phyloP scores from a whole-genome alignment of 768 basidiomycete species.

The Hericium alpestre region DNA sequence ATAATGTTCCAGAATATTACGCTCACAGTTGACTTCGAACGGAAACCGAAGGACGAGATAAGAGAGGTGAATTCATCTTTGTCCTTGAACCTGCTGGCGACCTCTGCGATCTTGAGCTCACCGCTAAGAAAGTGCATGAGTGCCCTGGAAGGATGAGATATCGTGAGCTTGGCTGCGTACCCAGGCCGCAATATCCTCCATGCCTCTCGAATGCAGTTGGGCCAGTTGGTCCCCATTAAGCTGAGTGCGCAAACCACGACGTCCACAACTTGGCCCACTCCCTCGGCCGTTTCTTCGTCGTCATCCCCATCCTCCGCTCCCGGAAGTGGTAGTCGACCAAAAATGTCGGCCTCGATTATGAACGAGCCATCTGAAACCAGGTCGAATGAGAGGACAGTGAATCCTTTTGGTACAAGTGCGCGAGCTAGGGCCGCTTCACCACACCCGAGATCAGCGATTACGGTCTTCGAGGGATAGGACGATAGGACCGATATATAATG shows the following conservation, averaged over 20 bases:
- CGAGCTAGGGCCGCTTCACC: slow-evolving; percentile 87
- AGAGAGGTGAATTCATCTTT: slow-evolving; percentile 57
- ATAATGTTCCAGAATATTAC: neutral
- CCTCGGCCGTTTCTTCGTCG: slow-evolving; percentile 29
- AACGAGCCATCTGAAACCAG: slow-evolving; percentile 63
- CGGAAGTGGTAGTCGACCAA: slow-evolving; percentile 70
- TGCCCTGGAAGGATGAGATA: neutral
- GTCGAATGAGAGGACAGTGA: slow-evolving; percentile 70
- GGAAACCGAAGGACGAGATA: slow-evolving; percentile 63
- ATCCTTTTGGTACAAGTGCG: slow-evolving; percentile 55
- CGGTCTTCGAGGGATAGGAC: slow-evolving; percentile 48
- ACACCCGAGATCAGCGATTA: slow-evolving; percentile 91
- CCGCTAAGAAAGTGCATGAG: slow-evolving; percentile 38
- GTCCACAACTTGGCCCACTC: slow-evolving; percentile 74
- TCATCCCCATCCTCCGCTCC: slow-evolving; percentile 46
- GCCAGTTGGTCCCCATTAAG: slow-evolving; percentile 96
- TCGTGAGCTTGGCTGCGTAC: slow-evolving; percentile 35
- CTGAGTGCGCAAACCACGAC: slow-evolving; percentile 90
- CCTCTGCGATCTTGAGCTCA: slow-evolving; percentile 80
- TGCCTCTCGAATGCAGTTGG: slow-evolving; percentile 78
- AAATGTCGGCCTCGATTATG: slow-evolving; percentile 87
- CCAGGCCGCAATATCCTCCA: slow-evolving; percentile 77
- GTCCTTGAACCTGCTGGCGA: slow-evolving; percentile 70
- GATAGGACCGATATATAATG: slow-evolving; percentile 63
- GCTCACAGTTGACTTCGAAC: slow-evolving; percentile 53